Evolutionary conservation across 2,329 filamentous ascomycete genomes (phyloP), one percentile per base, ranked within the genome.

Genomic region (Penicillium sp.): DNA sequence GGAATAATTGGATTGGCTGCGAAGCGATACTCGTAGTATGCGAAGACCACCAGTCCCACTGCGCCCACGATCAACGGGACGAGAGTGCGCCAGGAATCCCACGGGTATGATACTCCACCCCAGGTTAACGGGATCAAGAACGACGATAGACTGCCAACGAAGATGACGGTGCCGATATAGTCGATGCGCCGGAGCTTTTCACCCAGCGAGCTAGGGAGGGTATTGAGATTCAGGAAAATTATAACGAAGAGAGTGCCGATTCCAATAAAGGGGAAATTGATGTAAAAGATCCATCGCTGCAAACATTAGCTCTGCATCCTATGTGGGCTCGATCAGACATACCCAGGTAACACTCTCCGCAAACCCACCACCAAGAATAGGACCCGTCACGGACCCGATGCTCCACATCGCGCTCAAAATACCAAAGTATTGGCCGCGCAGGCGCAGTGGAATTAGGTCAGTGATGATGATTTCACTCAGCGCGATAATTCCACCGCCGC

Each of bases 101-200:
- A 89, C 0, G 76, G 62, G 63, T 86, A 88, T 70, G 85, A 81
- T 8, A 87, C 77, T 33, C 84, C 85, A 9, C 84, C 86, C 76
- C 83, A 85, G 2, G 83, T 84, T 4, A 87, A 64, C 0, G 82
- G 81, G 40, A 87, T 82, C 36, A 87, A 67, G 60, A 87, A 81
- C 20, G 78, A 79, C 0, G 82, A 83, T 11, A 78, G 75, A 13
- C 80, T 80, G 11, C 73, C 79, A 16, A 86, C 74, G 63, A 89
- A 88, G 3, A 89, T 62, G 0, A 79, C 56, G 4, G 80, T 78
- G 1, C 87, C 86, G 28, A 82, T 48, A 78, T 81, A 89, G 63
- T 89, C 86, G 22, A 89, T 78, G 7, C 77, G 74, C 27, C 69
- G 70, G 3, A 83, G 67, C 57, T 83, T 83, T 25, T 71, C 63